Evolutionary conservation across 225 moss, liverwort and hornwort species (phyloP).

Genomic region (Bryoerythrophyllum caledonicum): DNA sequence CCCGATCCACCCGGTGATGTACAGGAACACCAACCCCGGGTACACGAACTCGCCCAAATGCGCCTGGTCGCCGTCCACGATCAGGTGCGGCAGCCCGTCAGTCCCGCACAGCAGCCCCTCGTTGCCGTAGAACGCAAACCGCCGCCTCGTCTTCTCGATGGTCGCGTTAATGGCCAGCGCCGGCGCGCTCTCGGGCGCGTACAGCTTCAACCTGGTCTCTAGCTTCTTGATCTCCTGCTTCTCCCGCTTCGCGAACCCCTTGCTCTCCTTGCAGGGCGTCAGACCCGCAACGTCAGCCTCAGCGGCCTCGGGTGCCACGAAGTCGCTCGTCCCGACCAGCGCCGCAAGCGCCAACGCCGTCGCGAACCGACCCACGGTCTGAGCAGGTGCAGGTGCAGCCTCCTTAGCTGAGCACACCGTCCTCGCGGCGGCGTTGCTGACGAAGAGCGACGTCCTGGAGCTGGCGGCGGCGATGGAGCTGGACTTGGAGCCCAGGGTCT

Average conservation of each 20-base stretch:
- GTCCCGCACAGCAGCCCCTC: constrained; percentile 84
- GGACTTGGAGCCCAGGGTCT: constrained; percentile 39
- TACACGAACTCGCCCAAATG: constrained; percentile 96
- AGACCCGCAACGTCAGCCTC: constrained; percentile 82
- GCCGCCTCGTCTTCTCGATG: constrained; percentile 75
- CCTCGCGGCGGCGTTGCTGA: constrained; percentile 38
- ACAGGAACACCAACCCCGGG: constrained; percentile 86
- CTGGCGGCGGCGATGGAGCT: constrained; percentile 20
- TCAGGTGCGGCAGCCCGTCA: constrained; percentile 86
- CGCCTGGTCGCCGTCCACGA: constrained; percentile 87
- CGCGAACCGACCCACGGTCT: constrained; percentile 72
- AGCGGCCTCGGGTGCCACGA: constrained; percentile 64
- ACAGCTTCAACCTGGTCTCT: constrained; percentile 73
- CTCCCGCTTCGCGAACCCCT: constrained; percentile 86
- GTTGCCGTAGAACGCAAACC: constrained; percentile 57
- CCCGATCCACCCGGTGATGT: constrained; percentile 96
- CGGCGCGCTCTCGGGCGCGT: constrained; percentile 75
- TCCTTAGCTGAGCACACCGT: constrained; percentile 66
- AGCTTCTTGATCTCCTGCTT: constrained; percentile 87
- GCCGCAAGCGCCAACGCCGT: constrained; percentile 79
- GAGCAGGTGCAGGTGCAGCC: neutral
- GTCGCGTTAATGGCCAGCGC: constrained; percentile 83
- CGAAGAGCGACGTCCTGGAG: constrained; percentile 32
- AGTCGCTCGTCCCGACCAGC: constrained; percentile 60
- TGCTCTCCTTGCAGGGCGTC: constrained; percentile 91